Conservation (phyloP, 2,329 filamentous ascomycete species). For the Trichoderma pleuroti region DNA sequence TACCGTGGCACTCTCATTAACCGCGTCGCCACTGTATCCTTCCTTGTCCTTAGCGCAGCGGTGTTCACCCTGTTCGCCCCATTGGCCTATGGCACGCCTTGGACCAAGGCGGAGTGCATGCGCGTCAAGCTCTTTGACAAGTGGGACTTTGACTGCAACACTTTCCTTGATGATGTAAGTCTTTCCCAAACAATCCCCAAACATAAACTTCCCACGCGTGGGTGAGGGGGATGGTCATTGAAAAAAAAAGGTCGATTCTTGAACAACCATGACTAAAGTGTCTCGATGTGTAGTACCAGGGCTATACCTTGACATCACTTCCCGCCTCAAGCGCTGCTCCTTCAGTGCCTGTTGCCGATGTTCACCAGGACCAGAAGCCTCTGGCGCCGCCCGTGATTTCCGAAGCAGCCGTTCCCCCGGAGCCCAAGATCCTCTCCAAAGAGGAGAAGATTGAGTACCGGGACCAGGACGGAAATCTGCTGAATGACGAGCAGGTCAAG, state of each 20-base stretch:
- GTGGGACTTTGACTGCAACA: conserved; percentile 99
- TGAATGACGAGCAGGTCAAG: conserved; percentile 79
- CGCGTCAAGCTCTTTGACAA: conserved; percentile 80
- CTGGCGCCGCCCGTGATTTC: conserved; percentile 39
- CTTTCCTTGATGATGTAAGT: conserved; percentile 83
- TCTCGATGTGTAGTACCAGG: conserved; percentile 38
- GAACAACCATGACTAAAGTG: conserved; percentile 21
- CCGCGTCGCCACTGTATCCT: conserved; percentile 66
- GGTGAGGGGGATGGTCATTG: not conserved
- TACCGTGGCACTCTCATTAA: conserved; percentile 67
- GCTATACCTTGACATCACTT: conserved; percentile 25
- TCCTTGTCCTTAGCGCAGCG: conserved; percentile 69
- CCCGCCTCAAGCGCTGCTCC: conserved; percentile 27
- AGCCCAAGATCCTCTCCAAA: conserved; percentile 48
- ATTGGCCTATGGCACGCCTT: conserved; percentile 86
- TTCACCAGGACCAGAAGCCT: conserved; percentile 27
- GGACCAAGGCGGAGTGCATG: conserved; percentile 86
- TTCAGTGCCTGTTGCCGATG: conserved; percentile 22
- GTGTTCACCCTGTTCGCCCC: conserved; percentile 85
- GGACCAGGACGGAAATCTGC: conserved; percentile 86
- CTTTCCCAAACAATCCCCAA: conserved; percentile 34
- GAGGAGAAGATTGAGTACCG: conserved; percentile 92
- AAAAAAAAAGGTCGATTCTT: not conserved
- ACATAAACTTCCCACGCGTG: conserved; percentile 32
- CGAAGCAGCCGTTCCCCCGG: conserved; percentile 48